A percentile compares a stretch with the other conserved stretches of the same genome.
Conservation (phyloP, 306 rosid genomes). For the Gleditsia sinensis region DNA sequence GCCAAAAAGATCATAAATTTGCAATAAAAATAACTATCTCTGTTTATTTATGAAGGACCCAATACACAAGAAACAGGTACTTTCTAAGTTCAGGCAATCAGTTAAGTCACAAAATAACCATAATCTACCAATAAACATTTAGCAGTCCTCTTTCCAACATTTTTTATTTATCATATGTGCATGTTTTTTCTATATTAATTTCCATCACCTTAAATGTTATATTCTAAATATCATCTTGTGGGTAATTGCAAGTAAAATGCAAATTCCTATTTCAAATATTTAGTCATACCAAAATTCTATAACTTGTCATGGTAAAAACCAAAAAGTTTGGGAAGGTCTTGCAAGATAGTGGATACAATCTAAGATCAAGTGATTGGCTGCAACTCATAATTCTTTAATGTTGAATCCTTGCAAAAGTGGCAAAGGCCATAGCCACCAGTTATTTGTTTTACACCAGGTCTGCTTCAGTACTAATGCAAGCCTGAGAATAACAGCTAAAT, state of each 20-base stretch:
- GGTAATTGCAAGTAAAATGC: not conserved
- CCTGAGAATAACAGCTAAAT: not conserved
- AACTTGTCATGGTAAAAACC: slow-evolving; percentile 5
- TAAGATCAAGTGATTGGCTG: not conserved
- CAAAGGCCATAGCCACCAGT: slow-evolving; percentile 2
- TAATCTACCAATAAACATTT: not conserved
- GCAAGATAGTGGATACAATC: not conserved
- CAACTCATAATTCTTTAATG: not conserved
- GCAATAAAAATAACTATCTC: slow-evolving; percentile 9
- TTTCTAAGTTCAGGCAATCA: not conserved
- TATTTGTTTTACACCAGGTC: not conserved
- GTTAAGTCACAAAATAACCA: not conserved
- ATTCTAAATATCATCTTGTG: not conserved
- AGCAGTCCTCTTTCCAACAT: not conserved
- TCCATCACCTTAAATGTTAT: not conserved
- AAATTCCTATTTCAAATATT: slow-evolving; percentile 1
- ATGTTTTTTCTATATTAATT: slow-evolving; percentile 7
- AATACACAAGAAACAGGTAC: slow-evolving; percentile 18
- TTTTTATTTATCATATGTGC: not conserved
- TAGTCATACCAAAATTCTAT: slow-evolving; percentile 8
- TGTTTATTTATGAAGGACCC: not conserved
- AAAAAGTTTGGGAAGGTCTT: slow-evolving; percentile 2
- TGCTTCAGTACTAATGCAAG: slow-evolving; percentile 14
- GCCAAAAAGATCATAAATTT: slow-evolving; percentile 9
- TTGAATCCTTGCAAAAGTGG: slow-evolving; percentile 12